Percentiles rank a stretch among this genome's conserved stretches.
Evolutionary conservation across 2,329 filamentous ascomycete species (phyloP).

Genomic region (Bipolaris zeicola): DNA sequence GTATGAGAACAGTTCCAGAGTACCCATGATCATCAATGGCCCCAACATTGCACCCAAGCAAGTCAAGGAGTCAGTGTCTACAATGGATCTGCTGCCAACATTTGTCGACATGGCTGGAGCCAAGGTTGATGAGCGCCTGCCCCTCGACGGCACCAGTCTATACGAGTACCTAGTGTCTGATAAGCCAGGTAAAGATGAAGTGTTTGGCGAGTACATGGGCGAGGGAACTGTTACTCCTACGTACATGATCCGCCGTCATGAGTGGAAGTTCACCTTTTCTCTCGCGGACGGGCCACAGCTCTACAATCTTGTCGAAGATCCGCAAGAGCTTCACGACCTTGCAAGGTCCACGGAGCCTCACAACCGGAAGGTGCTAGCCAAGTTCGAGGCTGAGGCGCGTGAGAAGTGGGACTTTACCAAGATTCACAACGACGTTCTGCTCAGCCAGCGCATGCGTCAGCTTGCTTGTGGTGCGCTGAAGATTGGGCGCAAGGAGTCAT

Average conservation of each 20-base stretch:
- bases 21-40: constrained; percentile 84
- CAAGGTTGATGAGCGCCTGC: constrained; percentile 70
- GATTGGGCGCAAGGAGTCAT: constrained; percentile 69
- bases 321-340: constrained; percentile 77
- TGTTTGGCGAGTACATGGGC: constrained; percentile 94
- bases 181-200: constrained; percentile 74
- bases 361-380: constrained; percentile 53
- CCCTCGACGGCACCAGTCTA: constrained; percentile 83
- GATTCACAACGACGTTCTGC: constrained; percentile 75
- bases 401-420: constrained; percentile 79
- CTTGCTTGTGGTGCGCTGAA: constrained; percentile 81
- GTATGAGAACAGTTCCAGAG: constrained; percentile 88
- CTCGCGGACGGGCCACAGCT: constrained; percentile 83
- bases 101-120: constrained; percentile 81
- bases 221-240: constrained; percentile 88
- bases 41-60: constrained; percentile 76
- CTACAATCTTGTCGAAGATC: constrained; percentile 78
- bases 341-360: constrained; percentile 51
- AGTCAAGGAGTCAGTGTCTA: constrained; percentile 84
- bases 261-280: constrained; percentile 90
- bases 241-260: constrained; percentile 90
- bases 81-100: constrained; percentile 87
- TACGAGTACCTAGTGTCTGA: constrained; percentile 45
- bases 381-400: constrained; percentile 75
- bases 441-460: constrained; percentile 77